Conservation (phyloP, 371 early-diverging fungal genomes). For the Rhizopus delemar region DNA sequence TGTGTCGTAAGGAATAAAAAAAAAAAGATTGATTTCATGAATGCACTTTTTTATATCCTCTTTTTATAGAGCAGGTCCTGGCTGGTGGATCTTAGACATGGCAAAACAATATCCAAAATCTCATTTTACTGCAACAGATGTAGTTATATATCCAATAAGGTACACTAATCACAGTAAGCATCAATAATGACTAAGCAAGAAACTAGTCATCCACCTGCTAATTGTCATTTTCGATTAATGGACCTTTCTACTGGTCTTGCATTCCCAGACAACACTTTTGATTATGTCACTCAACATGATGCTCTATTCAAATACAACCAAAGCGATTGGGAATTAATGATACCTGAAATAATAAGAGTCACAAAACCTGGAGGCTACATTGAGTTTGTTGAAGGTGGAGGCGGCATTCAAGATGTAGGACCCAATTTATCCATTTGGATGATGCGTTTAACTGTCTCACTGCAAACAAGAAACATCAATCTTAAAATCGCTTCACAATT, state of each 20-base stretch:
- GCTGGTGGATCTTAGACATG: slow-evolving; percentile 44
- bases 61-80: slow-evolving; percentile 31
- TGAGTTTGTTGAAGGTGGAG: slow-evolving; percentile 31
- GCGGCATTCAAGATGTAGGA: slow-evolving; percentile 38
- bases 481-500: slow-evolving; percentile 33
- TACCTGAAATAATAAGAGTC: slow-evolving; percentile 27
- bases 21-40: neutral
- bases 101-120: slow-evolving; percentile 41
- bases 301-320: slow-evolving; percentile 22
- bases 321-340: slow-evolving; percentile 25
- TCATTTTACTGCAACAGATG: slow-evolving; percentile 43
- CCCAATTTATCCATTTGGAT: slow-evolving; percentile 51
- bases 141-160: slow-evolving; percentile 42
- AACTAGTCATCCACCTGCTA: slow-evolving; percentile 34
- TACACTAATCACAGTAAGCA: slow-evolving; percentile 1
- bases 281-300: slow-evolving; percentile 32
- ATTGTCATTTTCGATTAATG: slow-evolving; percentile 40
- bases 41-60: neutral
- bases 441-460: slow-evolving; percentile 48
- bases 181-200: neutral
- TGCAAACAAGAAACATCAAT: slow-evolving; percentile 41
- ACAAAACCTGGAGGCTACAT: slow-evolving; percentile 30
- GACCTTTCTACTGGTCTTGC: slow-evolving; percentile 35
- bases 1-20: slow-evolving; percentile 24
- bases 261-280: slow-evolving; percentile 30